Base-by-base conservation (phyloP, 1,139 yeast species). In the Candida sanyaensis region DNA sequence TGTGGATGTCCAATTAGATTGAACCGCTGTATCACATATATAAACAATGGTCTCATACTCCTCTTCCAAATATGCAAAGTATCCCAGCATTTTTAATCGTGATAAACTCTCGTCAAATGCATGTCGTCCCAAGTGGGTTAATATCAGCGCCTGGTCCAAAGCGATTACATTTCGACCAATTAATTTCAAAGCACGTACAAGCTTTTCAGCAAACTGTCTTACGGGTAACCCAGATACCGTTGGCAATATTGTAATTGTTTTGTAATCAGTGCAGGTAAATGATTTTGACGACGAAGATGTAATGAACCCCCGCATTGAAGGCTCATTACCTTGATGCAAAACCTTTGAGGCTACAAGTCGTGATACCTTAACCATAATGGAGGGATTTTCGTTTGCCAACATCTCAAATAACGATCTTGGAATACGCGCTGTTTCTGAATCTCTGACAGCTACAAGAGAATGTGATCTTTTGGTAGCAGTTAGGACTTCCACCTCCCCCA, bases 401-500 rank as follows among this genome's bases (percentile, higher is more conserved):
- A 88, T 79, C 56, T 92, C 97, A 65, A 93, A 91, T 44, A 93
- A 73, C 0, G 92, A 80, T 68, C 97, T 80, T 11, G 99, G 98
- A 44, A 93, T 88, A 62, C 97, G 78, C 0, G 97, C 97, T 11
- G 95, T 77, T 64, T 93, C 99, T 0, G 97, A 87, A 57, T 92
- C 98, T 61, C 99, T 77, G 1, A 93, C 88, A 0, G 98, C 97
- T 37, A 91, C 84, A 42, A 91, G 77, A 0, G 96, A 83, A 32
- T 81, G 77, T 1, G 85, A 75, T 61, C 97, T 80, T 54, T 83
- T 75, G 3, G 88, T 81, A 8, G 95, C 93, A 0, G 98, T 91
- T 52, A 93, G 73, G 2, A 93, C 97, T 63, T 93, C 99, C 11
- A 93, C 86, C 65, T 93, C 99, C 3, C 99, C 99, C 52, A 93